These are phyloP conservation scores for Skeletonema marinoi DNA, from an alignment of 108 stramenopile genomes.

Conservation along the genomic window DNA sequence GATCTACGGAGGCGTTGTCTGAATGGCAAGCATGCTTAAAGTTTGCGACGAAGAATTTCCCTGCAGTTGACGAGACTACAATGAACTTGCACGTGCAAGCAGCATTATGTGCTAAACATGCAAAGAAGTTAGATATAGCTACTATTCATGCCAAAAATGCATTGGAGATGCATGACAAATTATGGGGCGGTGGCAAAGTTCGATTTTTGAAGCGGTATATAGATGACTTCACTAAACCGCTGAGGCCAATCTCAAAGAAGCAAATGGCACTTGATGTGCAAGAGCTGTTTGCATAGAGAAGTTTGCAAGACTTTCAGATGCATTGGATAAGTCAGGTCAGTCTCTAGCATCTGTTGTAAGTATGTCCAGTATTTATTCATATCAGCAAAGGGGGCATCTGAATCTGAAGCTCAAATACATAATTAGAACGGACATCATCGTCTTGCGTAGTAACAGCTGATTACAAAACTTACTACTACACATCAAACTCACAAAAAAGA, in stretches of 20 bases:
- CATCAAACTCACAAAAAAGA: no score
- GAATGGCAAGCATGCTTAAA: constrained; percentile 65
- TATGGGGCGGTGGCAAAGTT: constrained; percentile 73
- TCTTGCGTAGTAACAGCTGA: no score
- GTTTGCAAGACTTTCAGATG: no score
- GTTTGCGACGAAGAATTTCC: constrained; percentile 60
- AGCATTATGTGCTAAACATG: constrained; percentile 57
- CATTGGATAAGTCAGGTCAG: no score
- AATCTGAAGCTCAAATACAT: no score
- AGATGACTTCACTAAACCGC: constrained; percentile 55
- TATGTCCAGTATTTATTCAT: no score
- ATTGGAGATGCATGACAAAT: constrained; percentile 56
- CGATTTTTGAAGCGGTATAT: constrained; percentile 63
- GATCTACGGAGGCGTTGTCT: constrained; percentile 46
- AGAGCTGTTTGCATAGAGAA: not conserved
- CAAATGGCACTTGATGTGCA: not conserved
- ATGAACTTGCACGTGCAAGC: constrained; percentile 66
- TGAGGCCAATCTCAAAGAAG: constrained; percentile 37
- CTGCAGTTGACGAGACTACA: constrained; percentile 69
- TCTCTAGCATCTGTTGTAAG: no score
- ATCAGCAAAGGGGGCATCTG: no score
- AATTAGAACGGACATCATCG: no score
- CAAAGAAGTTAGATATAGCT: constrained; percentile 38
- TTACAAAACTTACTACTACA: no score
- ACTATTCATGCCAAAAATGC: constrained; percentile 59